phyloP scores from a whole-genome alignment of 192 early-diverging fungal genomes.

The Rhizophagus prolifer region DNA sequence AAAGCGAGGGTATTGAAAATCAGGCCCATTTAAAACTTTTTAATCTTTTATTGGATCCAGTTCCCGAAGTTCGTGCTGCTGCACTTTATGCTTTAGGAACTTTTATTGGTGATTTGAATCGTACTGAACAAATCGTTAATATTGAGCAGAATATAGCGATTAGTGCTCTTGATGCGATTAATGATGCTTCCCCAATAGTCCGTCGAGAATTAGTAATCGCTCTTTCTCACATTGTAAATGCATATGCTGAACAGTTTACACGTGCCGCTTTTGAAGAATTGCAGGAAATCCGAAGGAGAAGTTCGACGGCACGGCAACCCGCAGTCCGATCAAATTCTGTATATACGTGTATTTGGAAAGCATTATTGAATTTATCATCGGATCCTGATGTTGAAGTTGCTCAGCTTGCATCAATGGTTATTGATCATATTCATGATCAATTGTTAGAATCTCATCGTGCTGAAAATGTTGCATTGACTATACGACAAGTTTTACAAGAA shows the following conservation, averaged over 20 bases:
- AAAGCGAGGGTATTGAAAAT: constrained; percentile 59
- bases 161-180: constrained; percentile 59
- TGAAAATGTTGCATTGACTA: constrained; percentile 20
- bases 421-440: constrained; percentile 67
- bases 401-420: constrained; percentile 61
- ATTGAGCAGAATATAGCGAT: constrained; percentile 76
- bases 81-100: constrained; percentile 79
- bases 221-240: constrained; percentile 71
- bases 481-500: constrained; percentile 14
- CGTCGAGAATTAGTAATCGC: constrained; percentile 81
- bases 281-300: constrained; percentile 44
- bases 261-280: constrained; percentile 58
- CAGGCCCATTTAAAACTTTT: constrained; percentile 64
- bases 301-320: constrained; percentile 31
- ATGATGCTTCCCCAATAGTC: constrained; percentile 89
- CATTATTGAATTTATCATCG: constrained; percentile 73
- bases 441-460: constrained; percentile 28
- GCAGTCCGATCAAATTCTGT: constrained; percentile 49
- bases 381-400: constrained; percentile 84
- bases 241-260: constrained; percentile 65
- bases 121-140: constrained; percentile 66
- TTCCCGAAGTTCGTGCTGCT: constrained; percentile 82
- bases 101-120: constrained; percentile 69
- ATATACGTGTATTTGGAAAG: constrained; percentile 77
- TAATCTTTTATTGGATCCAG: constrained; percentile 60